phyloP scores from a whole-genome alignment of 139 green algal species.

The Haematococcus sp. region DNA sequence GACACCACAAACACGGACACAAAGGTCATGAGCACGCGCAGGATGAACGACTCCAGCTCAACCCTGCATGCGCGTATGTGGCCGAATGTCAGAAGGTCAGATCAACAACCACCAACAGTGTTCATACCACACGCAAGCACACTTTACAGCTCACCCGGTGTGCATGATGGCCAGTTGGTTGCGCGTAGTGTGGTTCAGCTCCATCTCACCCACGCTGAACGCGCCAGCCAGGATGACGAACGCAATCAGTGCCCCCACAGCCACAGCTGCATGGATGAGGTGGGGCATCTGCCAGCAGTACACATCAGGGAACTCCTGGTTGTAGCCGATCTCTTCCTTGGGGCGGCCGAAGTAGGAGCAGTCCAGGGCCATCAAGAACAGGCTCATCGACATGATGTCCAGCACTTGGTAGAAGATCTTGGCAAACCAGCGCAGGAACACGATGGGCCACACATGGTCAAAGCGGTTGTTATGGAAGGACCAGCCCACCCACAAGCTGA shows the following conservation, averaged over 20 bases:
- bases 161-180: conserved; percentile 12
- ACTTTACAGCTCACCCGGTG: background rate
- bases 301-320: conserved; percentile 21
- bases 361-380: no score
- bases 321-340: background rate
- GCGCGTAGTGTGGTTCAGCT: background rate
- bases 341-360: background rate
- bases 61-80: no score
- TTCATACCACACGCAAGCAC: no score
- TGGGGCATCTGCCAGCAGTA: conserved; percentile 8
- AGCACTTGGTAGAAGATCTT: conserved; percentile 36
- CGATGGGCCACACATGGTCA: conserved; percentile 20
- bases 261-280: conserved; percentile 9
- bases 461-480: conserved; percentile 23
- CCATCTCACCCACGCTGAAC: conserved; percentile 6
- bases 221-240: conserved; percentile 4
- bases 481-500: conserved; percentile 18
- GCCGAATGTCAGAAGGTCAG: no score
- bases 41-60: background rate
- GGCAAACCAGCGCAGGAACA: conserved; percentile 24
- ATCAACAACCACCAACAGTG: no score
- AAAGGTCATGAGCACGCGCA: conserved; percentile 1
- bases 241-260: background rate
- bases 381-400: conserved; percentile 13
- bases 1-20: background rate